Percentiles rank a stretch among this genome's conserved stretches.
Evolutionary conservation across 768 basidiomycete species (phyloP).

Genomic region (Hygrocybe coccinea): DNA sequence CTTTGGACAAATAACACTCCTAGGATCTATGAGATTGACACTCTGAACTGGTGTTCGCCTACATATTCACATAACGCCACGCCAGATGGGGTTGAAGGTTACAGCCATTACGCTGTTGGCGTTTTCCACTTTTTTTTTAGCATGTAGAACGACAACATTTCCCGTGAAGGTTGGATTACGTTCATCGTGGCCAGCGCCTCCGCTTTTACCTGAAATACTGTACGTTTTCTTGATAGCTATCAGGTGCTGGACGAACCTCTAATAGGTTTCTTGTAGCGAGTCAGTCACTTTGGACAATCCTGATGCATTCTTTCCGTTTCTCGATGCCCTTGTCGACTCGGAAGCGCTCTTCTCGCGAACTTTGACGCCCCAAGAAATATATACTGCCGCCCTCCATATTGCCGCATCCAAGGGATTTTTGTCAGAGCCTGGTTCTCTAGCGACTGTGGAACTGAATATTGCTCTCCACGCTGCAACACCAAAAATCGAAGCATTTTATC

Average conservation of each 20-base stretch:
- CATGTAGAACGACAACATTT: constrained; percentile 29
- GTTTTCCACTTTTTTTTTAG: background rate
- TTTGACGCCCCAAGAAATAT: constrained; percentile 45
- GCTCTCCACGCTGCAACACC: constrained; percentile 76
- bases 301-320: constrained; percentile 67
- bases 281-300: constrained; percentile 71
- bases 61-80: background rate
- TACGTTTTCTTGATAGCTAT: constrained; percentile 31
- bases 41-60: background rate
- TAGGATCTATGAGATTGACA: no score
- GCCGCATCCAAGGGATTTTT: constrained; percentile 46
- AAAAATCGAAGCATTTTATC: constrained; percentile 78
- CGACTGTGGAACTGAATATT: constrained; percentile 64
- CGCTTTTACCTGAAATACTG: constrained; percentile 61
- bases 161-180: constrained; percentile 56
- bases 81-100: background rate
- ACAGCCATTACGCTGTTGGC: background rate
- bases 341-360: constrained; percentile 34
- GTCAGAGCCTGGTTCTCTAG: constrained; percentile 44
- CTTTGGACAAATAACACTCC: no score
- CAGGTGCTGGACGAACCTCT: background rate
- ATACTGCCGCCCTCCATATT: constrained; percentile 51
- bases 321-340: constrained; percentile 59
- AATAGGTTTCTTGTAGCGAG: constrained; percentile 53
- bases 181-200: constrained; percentile 64